These are phyloP conservation scores for Russula emetica DNA, from an alignment of 768 basidiomycete genomes.

Conservation along the genomic window DNA sequence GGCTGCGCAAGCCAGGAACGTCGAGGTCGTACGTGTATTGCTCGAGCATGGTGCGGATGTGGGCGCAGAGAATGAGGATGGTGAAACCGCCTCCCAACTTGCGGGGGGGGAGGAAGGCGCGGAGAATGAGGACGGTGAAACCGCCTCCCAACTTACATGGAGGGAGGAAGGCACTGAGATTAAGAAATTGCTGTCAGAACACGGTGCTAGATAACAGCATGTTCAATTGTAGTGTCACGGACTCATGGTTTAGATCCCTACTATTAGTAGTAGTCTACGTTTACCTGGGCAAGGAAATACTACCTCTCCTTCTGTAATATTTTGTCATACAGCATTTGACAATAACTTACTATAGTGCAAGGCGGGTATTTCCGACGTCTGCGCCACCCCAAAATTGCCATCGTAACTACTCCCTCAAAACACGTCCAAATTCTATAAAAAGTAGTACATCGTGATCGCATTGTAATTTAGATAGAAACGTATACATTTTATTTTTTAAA, in stretches of 20 bases:
- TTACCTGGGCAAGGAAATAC: not conserved
- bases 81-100: not conserved
- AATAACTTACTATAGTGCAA: too few relatives aligned
- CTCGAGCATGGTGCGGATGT: not conserved
- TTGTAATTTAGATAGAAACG: too few relatives aligned
- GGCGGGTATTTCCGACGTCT: too few relatives aligned
- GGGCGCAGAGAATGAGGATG: not conserved
- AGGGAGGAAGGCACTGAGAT: not conserved
- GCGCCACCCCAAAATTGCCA: too few relatives aligned
- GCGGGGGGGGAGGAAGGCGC: not conserved
- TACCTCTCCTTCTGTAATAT: not conserved
- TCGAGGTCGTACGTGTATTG: not conserved
- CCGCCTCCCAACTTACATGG: not conserved
- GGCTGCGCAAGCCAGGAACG: not conserved
- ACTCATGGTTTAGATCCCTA: not conserved
- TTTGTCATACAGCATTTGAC: not conserved
- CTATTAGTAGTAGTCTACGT: not conserved
- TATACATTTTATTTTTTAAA: too few relatives aligned
- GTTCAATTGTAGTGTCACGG: not conserved
- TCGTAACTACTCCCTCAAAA: too few relatives aligned
- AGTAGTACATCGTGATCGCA: too few relatives aligned
- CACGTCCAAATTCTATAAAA: too few relatives aligned
- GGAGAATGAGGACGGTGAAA: not conserved
- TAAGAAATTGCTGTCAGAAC: not conserved
- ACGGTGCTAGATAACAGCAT: not conserved